phyloP scores from a whole-genome alignment of 441 rosid species.

The Gossypium davidsonii region DNA sequence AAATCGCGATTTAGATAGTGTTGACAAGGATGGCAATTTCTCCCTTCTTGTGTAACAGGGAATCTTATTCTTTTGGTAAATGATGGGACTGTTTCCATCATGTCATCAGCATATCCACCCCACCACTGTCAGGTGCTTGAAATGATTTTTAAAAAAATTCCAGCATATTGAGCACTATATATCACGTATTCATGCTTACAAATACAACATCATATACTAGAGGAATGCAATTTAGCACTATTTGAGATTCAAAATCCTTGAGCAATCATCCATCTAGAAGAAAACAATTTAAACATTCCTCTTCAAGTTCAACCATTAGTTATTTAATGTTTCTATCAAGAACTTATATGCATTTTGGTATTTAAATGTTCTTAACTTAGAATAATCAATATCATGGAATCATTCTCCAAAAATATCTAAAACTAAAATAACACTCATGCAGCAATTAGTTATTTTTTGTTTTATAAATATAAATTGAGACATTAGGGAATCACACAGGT shows the following conservation, averaged over 20 bases:
- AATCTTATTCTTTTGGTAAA: background rate
- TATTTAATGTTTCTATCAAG: background rate
- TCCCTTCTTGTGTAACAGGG: background rate
- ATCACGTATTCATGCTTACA: background rate
- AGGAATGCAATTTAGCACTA: background rate
- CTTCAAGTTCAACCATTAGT: background rate
- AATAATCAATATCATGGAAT: background rate
- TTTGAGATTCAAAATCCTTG: background rate
- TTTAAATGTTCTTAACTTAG: background rate
- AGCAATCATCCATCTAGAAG: background rate
- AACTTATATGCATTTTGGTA: conserved; percentile 7
- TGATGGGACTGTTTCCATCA: background rate
- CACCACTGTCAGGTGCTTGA: background rate
- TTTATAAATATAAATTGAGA: background rate
- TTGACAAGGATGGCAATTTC: background rate
- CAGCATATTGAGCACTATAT: background rate
- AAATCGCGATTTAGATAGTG: background rate
- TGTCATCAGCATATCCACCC: background rate
- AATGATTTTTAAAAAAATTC: background rate
- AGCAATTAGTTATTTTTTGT: background rate
- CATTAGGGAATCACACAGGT: background rate
- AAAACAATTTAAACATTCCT: background rate
- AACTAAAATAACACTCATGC: conserved; percentile 1
- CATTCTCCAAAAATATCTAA: background rate
- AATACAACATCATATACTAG: background rate